Conservation (phyloP, 2,329 filamentous ascomycete species). For the Claviceps africana region DNA sequence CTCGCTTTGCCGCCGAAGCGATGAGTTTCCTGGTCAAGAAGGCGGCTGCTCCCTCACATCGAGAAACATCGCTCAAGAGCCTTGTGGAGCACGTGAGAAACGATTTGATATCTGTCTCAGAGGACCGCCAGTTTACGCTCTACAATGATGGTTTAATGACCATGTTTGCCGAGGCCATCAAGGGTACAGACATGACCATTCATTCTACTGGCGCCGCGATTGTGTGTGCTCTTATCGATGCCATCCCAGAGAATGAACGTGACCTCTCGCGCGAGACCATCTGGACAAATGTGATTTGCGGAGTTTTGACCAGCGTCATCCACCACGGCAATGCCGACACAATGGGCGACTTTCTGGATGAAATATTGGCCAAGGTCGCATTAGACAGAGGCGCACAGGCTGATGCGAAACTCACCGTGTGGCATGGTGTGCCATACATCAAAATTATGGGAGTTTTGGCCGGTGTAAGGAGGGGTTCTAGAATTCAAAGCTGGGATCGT, state of each 20-base stretch:
- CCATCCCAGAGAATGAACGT: slow-evolving; percentile 36
- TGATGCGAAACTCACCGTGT: slow-evolving; percentile 8
- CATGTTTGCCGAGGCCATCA: slow-evolving; percentile 73
- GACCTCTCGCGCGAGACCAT: slow-evolving; percentile 29
- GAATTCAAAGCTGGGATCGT: slow-evolving; percentile 57
- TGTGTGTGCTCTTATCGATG: slow-evolving; percentile 35
- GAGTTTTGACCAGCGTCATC: slow-evolving; percentile 65
- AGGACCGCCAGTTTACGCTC: slow-evolving; percentile 45
- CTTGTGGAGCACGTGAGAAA: slow-evolving; percentile 60
- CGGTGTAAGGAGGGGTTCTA: slow-evolving; percentile 69
- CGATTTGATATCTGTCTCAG: slow-evolving; percentile 44
- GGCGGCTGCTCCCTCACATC: slow-evolving; percentile 62
- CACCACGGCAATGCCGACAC: slow-evolving; percentile 68
- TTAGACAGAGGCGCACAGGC: slow-evolving; percentile 21
- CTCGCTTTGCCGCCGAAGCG: slow-evolving; percentile 85
- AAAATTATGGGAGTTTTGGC: slow-evolving; percentile 52
- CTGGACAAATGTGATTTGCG: slow-evolving; percentile 56
- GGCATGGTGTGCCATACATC: slow-evolving; percentile 34
- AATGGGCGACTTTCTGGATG: slow-evolving; percentile 53
- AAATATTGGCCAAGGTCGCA: slow-evolving; percentile 39
- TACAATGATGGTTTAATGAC: slow-evolving; percentile 86
- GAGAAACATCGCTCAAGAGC: slow-evolving; percentile 54
- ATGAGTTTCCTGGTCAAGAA: slow-evolving; percentile 90
- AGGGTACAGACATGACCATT: slow-evolving; percentile 44
- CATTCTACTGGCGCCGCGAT: slow-evolving; percentile 46